Evolutionary conservation across 106 monocot genomes (phyloP), one percentile per base, ranked within the genome.

Genomic region (Ottelia alismoides): DNA sequence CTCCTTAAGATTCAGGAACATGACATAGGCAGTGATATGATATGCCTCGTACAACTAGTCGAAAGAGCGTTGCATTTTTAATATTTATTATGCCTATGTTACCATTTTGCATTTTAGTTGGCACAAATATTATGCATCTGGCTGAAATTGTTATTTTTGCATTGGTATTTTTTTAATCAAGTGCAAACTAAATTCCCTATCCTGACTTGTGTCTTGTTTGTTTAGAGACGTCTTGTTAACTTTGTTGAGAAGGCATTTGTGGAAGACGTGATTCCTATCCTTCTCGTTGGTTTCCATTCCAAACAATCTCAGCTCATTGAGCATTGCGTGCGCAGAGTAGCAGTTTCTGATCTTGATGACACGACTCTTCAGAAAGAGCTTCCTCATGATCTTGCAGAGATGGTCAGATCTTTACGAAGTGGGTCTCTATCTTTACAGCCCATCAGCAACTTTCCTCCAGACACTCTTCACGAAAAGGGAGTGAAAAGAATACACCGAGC

Each of bases 191-290:
- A n/a, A n/a, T n/a, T n/a, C n/a, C n/a, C n/a, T n/a, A n/a, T n/a
- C n/a, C n/a, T n/a, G n/a, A n/a, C n/a, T n/a, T n/a, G n/a, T n/a
- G n/a, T n/a, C n/a, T n/a, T n/a, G n/a, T n/a, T 51, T 28, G 51
- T 32, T 44, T 70, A 92, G 92, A 74, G 92, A 0, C 92, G 76
- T 2, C 92, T 92, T 51, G 44, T 71, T 2, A 86, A 82, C 40
- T 82, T 92, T 69, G 86, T 92, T 1, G 82, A 92, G 4, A 92
- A 86, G 66, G 73, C 82, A 27, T 66, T 78, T 45, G 92, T 82
- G 31, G 92, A 92, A 70, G 92, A 92, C 64, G 78, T 92, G 6
- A 74, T 92, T 27, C 76, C 85, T 4, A 92, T 92, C 45, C 64
- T 86, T 22, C 47, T 68, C 19, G 82, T 86, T 31, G 78, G 85